Evolutionary conservation across 345 rosid species (phyloP).

Genomic region (Gossypium mustelinum): DNA sequence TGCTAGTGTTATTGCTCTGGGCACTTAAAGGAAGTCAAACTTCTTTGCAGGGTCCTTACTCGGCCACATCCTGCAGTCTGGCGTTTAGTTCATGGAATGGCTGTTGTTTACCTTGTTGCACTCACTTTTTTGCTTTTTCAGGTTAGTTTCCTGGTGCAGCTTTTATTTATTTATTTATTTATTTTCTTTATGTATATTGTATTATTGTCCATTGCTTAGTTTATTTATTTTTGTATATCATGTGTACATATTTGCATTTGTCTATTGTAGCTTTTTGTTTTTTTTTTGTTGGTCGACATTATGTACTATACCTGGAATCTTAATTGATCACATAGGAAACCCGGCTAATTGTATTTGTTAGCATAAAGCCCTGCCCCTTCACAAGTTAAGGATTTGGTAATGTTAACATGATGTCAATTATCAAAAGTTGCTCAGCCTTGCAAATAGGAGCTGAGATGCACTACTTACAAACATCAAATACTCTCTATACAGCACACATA

Average conservation of each 20-base stretch:
- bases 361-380: neutral
- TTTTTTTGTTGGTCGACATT: neutral
- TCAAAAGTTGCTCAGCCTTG: neutral
- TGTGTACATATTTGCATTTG: neutral
- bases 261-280: neutral
- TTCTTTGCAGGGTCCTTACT: conserved; percentile 62
- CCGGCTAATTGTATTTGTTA: neutral
- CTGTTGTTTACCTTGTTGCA: conserved; percentile 81
- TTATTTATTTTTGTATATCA: neutral
- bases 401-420: neutral
- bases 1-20: neutral
- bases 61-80: conserved; percentile 98
- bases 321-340: neutral
- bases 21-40: neutral
- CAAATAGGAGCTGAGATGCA: neutral
- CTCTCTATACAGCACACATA: neutral
- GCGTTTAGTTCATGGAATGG: conserved; percentile 99
- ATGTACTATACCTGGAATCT: neutral
- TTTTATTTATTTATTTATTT: neutral
- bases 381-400: neutral
- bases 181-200: neutral
- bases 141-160: conserved; percentile 41
- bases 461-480: neutral
- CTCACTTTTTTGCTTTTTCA: conserved; percentile 97
- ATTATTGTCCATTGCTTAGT: neutral